These are phyloP conservation scores for Nicotiana obtusifolia DNA, from an alignment of 257 asterid species.

Conservation along the genomic window DNA sequence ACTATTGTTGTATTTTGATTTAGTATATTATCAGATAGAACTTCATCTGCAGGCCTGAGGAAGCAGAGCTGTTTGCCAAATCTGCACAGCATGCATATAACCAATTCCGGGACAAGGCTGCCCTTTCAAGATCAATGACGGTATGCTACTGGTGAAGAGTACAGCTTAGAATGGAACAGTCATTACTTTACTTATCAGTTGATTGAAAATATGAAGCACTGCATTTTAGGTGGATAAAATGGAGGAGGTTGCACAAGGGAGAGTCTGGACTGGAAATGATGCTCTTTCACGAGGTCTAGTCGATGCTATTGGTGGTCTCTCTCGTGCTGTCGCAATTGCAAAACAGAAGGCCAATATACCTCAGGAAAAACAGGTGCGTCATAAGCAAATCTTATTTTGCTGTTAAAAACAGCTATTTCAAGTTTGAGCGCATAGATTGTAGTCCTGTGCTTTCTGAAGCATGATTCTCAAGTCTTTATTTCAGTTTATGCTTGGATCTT, in stretches of 20 bases:
- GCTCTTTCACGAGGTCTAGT: constrained; percentile 86
- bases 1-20: neutral
- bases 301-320: constrained; percentile 89
- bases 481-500: neutral
- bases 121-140: constrained; percentile 90
- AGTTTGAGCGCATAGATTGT: neutral
- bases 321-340: constrained; percentile 92
- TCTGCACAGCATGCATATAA: constrained; percentile 73
- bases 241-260: constrained; percentile 99
- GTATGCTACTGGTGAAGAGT: constrained; percentile 39
- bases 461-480: neutral
- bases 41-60: constrained; percentile 60
- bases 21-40: neutral
- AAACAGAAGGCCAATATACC: constrained; percentile 86
- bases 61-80: constrained; percentile 89
- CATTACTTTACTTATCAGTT: neutral
- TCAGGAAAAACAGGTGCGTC: constrained; percentile 64
- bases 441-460: neutral
- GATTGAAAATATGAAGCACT: neutral
- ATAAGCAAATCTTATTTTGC: constrained; percentile 1
- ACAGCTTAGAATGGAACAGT: neutral
- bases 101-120: constrained; percentile 91
- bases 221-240: constrained; percentile 63
- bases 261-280: constrained; percentile 96
- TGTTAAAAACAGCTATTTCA: neutral